Evolutionary conservation across 331 rosid genomes (phyloP).

Genomic region (Malus hybrid): DNA sequence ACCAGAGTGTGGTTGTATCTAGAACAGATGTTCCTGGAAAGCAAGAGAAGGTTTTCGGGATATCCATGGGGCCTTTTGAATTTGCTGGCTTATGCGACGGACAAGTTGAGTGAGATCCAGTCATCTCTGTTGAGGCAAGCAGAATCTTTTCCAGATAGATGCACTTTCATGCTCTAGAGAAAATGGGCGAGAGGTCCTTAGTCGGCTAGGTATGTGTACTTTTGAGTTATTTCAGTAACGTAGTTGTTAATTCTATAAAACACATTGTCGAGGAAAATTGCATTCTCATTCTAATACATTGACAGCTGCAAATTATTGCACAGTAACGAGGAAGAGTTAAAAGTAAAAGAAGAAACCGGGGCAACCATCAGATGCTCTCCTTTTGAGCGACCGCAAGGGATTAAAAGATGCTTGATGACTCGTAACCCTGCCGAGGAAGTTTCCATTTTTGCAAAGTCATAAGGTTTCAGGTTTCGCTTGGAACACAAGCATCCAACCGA

Average conservation of each 20-base stretch:
- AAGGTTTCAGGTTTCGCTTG: neutral
- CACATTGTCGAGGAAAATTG: neutral
- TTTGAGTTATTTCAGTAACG: too few species aligned
- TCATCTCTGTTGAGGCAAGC: conserved; percentile 64
- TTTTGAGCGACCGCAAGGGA: conserved; percentile 68
- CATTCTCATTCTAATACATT: neutral
- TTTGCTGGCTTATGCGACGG: conserved; percentile 65
- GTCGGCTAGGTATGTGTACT: conserved; percentile 72
- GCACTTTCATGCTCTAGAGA: neutral
- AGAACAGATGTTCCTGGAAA: conserved; percentile 91
- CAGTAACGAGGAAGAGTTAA: conserved; percentile 71
- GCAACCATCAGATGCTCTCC: conserved; percentile 91
- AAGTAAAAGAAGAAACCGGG: conserved; percentile 85
- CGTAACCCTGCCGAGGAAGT: conserved; percentile 78
- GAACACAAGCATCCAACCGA: neutral
- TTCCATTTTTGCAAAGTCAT: conserved; percentile 84
- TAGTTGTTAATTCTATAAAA: too few species aligned
- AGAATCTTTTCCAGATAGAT: conserved; percentile 82
- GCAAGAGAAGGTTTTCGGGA: conserved; percentile 83
- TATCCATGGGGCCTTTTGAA: conserved; percentile 69
- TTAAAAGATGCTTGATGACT: conserved; percentile 67
- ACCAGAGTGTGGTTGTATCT: conserved; percentile 72
- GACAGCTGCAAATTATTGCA: neutral
- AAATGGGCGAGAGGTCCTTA: conserved; percentile 99
- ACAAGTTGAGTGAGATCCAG: conserved; percentile 75